Evolutionary conservation across 129 eudicot genomes (phyloP).

Genomic region (Silybum marianum): DNA sequence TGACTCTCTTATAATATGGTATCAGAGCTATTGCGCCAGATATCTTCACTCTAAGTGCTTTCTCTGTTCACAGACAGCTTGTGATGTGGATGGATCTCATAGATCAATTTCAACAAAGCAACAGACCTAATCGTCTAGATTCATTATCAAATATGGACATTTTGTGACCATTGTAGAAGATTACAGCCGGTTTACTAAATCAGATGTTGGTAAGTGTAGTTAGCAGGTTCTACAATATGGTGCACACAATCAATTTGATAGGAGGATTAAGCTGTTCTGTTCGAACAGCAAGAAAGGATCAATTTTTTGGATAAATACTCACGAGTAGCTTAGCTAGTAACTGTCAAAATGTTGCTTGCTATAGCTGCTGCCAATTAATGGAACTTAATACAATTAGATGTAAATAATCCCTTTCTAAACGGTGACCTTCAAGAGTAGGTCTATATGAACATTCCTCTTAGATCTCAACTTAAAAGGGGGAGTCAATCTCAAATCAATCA

Average conservation of each 20-base stretch:
- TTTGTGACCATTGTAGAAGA: background rate
- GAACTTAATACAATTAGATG: background rate
- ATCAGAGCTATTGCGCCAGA: background rate
- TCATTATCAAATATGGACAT: background rate
- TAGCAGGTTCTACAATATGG: background rate
- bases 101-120: background rate
- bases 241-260: background rate
- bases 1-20: background rate
- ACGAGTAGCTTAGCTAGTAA: background rate
- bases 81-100: background rate
- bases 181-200: background rate
- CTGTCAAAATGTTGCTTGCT: background rate
- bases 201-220: background rate
- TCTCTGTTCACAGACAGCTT: background rate
- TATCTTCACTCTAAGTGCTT: background rate
- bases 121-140: background rate
- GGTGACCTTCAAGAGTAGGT: background rate
- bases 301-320: too few relatives aligned
- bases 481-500: background rate
- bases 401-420: background rate
- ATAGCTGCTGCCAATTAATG: background rate
- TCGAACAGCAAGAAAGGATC: background rate
- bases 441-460: background rate
- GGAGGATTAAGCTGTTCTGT: background rate
- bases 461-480: background rate